A percentile compares a stretch with the other conserved stretches of the same genome.
phyloP scores from a whole-genome alignment of 2,329 filamentous ascomycete genomes.

The Cytospora mali region DNA sequence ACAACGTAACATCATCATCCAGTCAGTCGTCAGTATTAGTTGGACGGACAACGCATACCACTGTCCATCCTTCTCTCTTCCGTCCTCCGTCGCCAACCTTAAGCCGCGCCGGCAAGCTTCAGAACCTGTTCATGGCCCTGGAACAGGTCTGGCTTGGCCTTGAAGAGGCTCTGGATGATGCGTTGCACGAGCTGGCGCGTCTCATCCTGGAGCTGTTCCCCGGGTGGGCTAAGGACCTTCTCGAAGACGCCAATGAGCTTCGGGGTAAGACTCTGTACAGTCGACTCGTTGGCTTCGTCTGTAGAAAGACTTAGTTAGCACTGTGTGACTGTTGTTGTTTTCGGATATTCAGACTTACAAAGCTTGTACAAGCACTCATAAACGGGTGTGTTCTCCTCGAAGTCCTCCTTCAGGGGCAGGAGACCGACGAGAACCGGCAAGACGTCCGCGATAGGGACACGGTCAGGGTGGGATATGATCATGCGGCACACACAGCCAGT shows the following conservation, averaged over 20 bases:
- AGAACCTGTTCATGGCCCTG: conserved; percentile 35
- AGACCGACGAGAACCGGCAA: conserved; percentile 78
- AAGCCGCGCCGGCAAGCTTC: conserved; percentile 34
- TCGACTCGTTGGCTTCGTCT: conserved; percentile 70
- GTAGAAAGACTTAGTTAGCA: conserved; percentile 21
- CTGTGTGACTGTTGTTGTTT: not conserved
- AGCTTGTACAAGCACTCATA: conserved; percentile 88
- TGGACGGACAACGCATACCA: conserved; percentile 4
- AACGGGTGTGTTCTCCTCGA: conserved; percentile 92
- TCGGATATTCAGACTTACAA: conserved; percentile 58
- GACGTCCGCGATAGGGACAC: conserved; percentile 77
- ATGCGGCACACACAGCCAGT: conserved; percentile 89
- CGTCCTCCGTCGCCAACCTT: not conserved
- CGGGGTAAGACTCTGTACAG: conserved; percentile 69
- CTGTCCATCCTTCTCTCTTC: conserved; percentile 9
- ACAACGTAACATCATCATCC: conserved; percentile 22
- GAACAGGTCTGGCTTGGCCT: conserved; percentile 38
- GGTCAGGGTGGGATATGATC: conserved; percentile 86
- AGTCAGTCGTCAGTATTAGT: conserved; percentile 24
- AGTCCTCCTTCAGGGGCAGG: conserved; percentile 89
- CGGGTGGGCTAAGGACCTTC: conserved; percentile 69
- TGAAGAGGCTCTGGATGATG: conserved; percentile 56
- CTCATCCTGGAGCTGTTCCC: conserved; percentile 75
- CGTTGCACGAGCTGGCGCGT: conserved; percentile 68
- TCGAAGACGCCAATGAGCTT: conserved; percentile 72